These are phyloP conservation scores for Hygrophila difformis DNA, from an alignment of 257 asterid genomes.

Conservation along the genomic window DNA sequence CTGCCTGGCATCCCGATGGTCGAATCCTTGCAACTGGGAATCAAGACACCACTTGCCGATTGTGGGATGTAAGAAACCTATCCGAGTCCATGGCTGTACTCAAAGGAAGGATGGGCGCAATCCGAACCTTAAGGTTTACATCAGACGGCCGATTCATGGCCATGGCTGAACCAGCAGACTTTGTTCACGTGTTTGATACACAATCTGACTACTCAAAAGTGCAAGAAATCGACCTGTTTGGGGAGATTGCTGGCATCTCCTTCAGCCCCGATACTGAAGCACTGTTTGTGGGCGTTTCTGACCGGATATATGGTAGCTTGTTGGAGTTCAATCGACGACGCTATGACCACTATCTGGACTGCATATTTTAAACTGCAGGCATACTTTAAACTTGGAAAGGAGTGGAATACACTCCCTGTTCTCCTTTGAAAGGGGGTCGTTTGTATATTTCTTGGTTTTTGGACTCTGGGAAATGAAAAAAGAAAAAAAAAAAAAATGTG, in stretches of 20 bases:
- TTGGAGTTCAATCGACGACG: slow-evolving; percentile 53
- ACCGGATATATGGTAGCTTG: slow-evolving; percentile 73
- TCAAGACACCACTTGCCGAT: slow-evolving; percentile 78
- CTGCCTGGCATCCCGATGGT: slow-evolving; percentile 90
- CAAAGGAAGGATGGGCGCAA: slow-evolving; percentile 75
- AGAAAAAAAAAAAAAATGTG: too few species aligned
- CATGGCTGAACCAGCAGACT: slow-evolving; percentile 90
- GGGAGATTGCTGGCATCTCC: slow-evolving; percentile 77
- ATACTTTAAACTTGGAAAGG: too few species aligned
- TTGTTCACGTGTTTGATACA: slow-evolving; percentile 64
- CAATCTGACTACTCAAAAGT: slow-evolving; percentile 29
- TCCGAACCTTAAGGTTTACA: slow-evolving; percentile 53
- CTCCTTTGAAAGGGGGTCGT: too few species aligned
- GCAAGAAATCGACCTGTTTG: slow-evolving; percentile 79
- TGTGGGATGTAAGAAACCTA: slow-evolving; percentile 73
- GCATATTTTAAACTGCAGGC: slow-evolving; percentile 23
- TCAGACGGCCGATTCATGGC: slow-evolving; percentile 78
- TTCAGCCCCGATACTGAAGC: slow-evolving; percentile 79
- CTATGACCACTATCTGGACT: slow-evolving; percentile 31
- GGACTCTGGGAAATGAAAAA: too few species aligned
- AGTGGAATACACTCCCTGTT: too few species aligned
- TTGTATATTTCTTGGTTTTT: too few species aligned
- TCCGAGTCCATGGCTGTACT: slow-evolving; percentile 52
- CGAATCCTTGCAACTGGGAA: slow-evolving; percentile 71
- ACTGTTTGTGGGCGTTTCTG: slow-evolving; percentile 65